phyloP scores from a whole-genome alignment of 2,329 filamentous ascomycete species.

The Tolypocladium cylindrosporum region DNA sequence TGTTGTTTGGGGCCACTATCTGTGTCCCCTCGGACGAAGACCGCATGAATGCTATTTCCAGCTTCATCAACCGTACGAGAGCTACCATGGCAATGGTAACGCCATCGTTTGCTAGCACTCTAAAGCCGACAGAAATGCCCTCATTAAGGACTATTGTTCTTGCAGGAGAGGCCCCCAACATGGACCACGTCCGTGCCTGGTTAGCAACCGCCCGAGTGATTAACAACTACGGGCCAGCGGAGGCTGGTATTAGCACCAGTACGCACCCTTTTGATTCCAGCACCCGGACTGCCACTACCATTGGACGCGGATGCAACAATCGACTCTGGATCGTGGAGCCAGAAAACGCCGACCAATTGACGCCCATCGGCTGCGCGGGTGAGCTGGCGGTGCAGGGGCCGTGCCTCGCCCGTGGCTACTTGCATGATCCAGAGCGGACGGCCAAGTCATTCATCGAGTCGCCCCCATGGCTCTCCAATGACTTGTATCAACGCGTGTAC shows the following conservation, averaged over 20 bases:
- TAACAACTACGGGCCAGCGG: constrained; percentile 9
- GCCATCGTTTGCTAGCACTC: background rate
- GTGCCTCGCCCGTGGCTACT: constrained; percentile 40
- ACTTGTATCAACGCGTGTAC: constrained; percentile 14
- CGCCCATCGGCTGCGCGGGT: too few species aligned
- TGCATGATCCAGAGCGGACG: constrained; percentile 40
- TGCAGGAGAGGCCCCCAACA: constrained; percentile 23
- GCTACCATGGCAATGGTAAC: background rate
- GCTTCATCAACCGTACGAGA: too few species aligned
- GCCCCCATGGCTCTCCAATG: constrained; percentile 17
- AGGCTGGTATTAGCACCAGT: background rate
- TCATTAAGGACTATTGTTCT: constrained; percentile 11
- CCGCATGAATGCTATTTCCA: background rate
- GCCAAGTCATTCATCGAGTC: constrained; percentile 37
- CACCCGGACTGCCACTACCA: constrained; percentile 13
- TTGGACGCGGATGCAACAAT: constrained; percentile 20
- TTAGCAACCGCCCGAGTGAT: background rate
- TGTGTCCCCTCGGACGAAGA: constrained; percentile 4
- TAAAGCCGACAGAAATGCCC: constrained; percentile 1
- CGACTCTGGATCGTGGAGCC: background rate
- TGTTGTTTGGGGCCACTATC: constrained; percentile 1
- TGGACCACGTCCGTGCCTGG: constrained; percentile 14
- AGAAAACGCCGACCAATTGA: too few species aligned
- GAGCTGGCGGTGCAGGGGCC: too few species aligned
- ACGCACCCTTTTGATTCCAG: too few species aligned